Evolutionary conservation across 2,329 filamentous ascomycete species (phyloP).

Genomic region (Dactylellina parvicollis): DNA sequence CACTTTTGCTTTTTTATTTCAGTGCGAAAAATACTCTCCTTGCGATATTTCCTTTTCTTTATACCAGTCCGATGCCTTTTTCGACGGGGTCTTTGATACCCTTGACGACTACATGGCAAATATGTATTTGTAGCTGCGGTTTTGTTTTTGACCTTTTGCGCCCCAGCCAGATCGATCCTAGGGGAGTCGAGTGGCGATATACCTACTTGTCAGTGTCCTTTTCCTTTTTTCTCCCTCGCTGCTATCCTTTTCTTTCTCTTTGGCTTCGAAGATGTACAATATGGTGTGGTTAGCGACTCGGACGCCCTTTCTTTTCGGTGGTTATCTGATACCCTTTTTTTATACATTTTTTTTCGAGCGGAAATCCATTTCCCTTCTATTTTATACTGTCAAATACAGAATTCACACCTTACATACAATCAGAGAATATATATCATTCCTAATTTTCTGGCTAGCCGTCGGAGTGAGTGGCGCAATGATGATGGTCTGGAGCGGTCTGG

Average conservation of each 20-base stretch:
- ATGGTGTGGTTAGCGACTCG: constrained; percentile 11
- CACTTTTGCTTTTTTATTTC: constrained; percentile 6
- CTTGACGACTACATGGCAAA: constrained; percentile 25
- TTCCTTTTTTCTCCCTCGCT: constrained; percentile 8
- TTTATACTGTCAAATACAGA: neutral
- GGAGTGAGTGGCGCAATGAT: too few relatives aligned
- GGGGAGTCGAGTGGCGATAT: neutral
- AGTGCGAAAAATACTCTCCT: constrained; percentile 8
- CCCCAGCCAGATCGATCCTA: neutral
- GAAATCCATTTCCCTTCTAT: neutral
- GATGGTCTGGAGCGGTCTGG: constrained; percentile 11
- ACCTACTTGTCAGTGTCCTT: too few relatives aligned
- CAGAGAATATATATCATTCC: too few relatives aligned
- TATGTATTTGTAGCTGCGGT: constrained; percentile 25
- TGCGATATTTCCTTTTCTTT: constrained; percentile 14
- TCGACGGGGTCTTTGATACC: constrained; percentile 26
- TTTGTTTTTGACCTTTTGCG: neutral
- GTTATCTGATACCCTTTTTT: constrained; percentile 22
- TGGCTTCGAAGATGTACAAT: constrained; percentile 17
- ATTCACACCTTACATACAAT: neutral
- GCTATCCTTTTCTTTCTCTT: constrained; percentile 14
- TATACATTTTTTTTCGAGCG: constrained; percentile 4
- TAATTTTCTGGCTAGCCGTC: too few relatives aligned
- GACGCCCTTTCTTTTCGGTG: neutral
- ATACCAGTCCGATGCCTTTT: constrained; percentile 23